phyloP scores from a whole-genome alignment of 2,329 filamentous ascomycete genomes.

The Paracamarosporium sp. region DNA sequence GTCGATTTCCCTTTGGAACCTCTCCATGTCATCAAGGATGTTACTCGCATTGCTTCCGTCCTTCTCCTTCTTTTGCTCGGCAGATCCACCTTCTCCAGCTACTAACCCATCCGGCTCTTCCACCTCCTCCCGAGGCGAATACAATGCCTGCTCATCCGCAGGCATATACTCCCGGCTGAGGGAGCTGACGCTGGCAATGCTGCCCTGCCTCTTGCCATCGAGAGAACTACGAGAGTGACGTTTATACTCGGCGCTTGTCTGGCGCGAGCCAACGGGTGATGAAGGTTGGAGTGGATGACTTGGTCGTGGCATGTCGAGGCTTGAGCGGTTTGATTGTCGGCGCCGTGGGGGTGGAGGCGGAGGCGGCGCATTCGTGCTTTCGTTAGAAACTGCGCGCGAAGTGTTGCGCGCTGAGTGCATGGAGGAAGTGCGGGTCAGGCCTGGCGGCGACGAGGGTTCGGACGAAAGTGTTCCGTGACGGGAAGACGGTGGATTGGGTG shows the following conservation, averaged over 20 bases:
- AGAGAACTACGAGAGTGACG: constrained; percentile 32
- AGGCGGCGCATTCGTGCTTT: constrained; percentile 32
- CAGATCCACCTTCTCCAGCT: not conserved
- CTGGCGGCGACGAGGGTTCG: constrained; percentile 27
- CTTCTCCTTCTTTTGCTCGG: not conserved
- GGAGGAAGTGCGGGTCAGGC: constrained; percentile 33
- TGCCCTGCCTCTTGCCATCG: constrained; percentile 39
- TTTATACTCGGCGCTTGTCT: constrained; percentile 33
- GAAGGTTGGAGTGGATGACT: constrained; percentile 15
- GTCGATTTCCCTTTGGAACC: constrained; percentile 48
- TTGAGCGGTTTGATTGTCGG: constrained; percentile 40
- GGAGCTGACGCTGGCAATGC: constrained; percentile 41
- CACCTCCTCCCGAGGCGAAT: constrained; percentile 35
- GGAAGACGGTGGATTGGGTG: constrained; percentile 27
- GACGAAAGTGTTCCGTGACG: constrained; percentile 34
- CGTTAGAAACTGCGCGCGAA: constrained; percentile 32
- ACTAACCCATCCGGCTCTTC: constrained; percentile 15
- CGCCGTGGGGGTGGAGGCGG: constrained; percentile 38
- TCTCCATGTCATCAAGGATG: constrained; percentile 48
- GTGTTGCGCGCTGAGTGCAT: constrained; percentile 33
- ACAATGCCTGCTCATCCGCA: constrained; percentile 31
- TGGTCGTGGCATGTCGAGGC: constrained; percentile 39
- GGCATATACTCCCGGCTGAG: constrained; percentile 32
- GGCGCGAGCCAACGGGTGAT: constrained; percentile 35
- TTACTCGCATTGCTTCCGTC: constrained; percentile 26